These are phyloP conservation scores for Acrodontium crateriforme DNA, from an alignment of 2,329 filamentous ascomycete genomes.

Conservation along the genomic window DNA sequence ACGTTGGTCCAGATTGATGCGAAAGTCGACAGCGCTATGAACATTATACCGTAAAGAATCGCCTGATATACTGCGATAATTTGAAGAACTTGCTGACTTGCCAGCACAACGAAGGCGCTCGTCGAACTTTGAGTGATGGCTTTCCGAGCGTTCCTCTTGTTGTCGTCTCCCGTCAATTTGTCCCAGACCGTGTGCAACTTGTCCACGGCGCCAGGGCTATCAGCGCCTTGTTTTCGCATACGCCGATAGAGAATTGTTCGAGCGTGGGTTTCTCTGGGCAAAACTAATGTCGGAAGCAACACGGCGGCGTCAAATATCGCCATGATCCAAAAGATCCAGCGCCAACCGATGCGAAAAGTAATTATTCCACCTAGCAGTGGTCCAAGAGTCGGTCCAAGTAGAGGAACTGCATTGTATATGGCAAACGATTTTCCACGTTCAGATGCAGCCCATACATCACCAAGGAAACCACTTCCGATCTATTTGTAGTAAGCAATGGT, in stretches of 20 bases:
- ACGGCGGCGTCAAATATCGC: conserved; percentile 29
- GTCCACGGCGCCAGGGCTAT: no score
- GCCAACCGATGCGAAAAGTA: conserved; percentile 29
- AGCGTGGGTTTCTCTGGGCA: conserved; percentile 32
- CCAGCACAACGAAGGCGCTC: conserved; percentile 18
- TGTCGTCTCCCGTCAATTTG: no score
- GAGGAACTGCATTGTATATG: conserved; percentile 9
- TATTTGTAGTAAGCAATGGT: no score
- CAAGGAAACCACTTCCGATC: conserved; percentile 10
- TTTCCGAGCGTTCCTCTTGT: no score
- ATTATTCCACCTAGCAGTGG: conserved; percentile 24
- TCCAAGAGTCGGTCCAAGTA: conserved; percentile 9
- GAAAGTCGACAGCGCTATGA: conserved; percentile 31
- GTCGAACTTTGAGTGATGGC: conserved; percentile 26
- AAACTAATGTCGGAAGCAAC: conserved; percentile 29
- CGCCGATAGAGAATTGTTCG: conserved; percentile 26
- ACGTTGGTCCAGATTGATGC: conserved; percentile 23
- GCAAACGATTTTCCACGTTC: conserved; percentile 8
- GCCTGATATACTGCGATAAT: conserved; percentile 4
- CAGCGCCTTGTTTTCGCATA: no score
- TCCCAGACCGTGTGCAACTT: no score
- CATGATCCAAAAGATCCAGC: conserved; percentile 37
- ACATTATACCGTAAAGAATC: conserved; percentile 13
- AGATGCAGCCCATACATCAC: conserved; percentile 9
- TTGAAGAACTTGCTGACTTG: conserved; percentile 10